Evolutionary conservation across 2,329 filamentous ascomycete genomes (phyloP).

Genomic region (Neopestalotiopsis sp.): DNA sequence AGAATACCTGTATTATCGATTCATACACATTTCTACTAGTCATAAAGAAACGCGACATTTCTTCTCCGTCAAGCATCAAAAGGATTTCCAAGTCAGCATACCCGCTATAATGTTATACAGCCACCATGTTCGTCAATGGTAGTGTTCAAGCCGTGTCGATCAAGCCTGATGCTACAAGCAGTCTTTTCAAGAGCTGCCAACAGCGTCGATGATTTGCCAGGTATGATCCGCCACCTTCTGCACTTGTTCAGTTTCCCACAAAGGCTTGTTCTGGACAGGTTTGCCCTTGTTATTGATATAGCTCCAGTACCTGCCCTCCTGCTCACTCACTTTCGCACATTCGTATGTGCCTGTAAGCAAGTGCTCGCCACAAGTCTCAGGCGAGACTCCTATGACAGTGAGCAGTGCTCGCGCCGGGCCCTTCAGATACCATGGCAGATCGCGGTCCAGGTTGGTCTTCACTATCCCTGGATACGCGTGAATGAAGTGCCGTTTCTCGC

Average conservation of each 20-base stretch:
- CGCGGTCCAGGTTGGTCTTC: conserved; percentile 34
- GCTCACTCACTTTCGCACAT: conserved; percentile 18
- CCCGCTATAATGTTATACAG: too few relatives aligned
- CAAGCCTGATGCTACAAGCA: too few relatives aligned
- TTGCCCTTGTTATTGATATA: conserved; percentile 37
- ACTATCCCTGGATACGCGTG: conserved; percentile 48
- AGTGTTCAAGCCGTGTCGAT: too few relatives aligned
- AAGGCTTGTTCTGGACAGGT: conserved; percentile 30
- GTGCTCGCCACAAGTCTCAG: conserved; percentile 35
- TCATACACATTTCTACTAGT: background rate
- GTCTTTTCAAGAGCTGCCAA: background rate
- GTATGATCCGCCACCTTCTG: conserved; percentile 30
- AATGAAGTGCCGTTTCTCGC: conserved; percentile 38
- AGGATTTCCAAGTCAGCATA: background rate
- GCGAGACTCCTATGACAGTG: conserved; percentile 29
- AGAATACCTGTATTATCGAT: background rate
- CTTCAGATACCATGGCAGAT: conserved; percentile 39
- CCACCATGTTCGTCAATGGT: too few relatives aligned
- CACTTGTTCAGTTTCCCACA: conserved; percentile 35
- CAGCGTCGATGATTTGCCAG: conserved; percentile 20
- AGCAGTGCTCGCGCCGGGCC: conserved; percentile 19
- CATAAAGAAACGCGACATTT: too few relatives aligned
- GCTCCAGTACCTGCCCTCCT: conserved; percentile 32
- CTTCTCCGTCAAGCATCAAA: background rate
- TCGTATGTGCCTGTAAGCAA: conserved; percentile 32